These are phyloP conservation scores for Eucalyptus erythrocorys DNA, from an alignment of 345 rosid species.

Conservation along the genomic window DNA sequence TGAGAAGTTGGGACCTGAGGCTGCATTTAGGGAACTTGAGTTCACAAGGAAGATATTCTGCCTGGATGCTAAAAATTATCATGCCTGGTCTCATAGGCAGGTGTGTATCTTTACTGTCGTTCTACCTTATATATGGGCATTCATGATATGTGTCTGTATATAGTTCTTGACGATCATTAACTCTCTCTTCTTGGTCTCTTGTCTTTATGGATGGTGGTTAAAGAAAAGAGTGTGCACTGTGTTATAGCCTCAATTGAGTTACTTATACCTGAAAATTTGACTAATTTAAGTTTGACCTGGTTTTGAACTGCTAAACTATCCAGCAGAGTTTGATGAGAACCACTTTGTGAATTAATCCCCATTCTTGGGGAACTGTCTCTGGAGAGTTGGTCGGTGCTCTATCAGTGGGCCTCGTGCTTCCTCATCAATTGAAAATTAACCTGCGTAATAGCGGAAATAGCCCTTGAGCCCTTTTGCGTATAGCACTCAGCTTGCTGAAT, in stretches of 20 bases:
- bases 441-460: neutral
- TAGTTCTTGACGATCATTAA: neutral
- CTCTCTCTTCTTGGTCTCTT: neutral
- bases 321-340: neutral
- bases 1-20: slow-evolving; percentile 66
- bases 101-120: slow-evolving; percentile 11
- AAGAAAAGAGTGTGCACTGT: neutral
- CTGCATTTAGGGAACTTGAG: slow-evolving; percentile 46
- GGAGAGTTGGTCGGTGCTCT: neutral
- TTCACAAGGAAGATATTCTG: slow-evolving; percentile 51
- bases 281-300: neutral
- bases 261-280: neutral
- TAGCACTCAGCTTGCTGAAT: neutral
- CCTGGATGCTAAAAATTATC: slow-evolving; percentile 78
- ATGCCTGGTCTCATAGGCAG: slow-evolving; percentile 98
- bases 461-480: neutral
- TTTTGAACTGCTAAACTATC: neutral
- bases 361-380: neutral
- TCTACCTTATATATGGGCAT: neutral
- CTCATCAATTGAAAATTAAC: neutral
- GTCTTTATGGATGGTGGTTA: neutral
- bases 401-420: neutral
- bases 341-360: neutral
- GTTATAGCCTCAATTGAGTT: neutral
- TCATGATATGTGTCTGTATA: neutral